phyloP scores from a whole-genome alignment of 83 land plant genomes.

The Thuja plicata region DNA sequence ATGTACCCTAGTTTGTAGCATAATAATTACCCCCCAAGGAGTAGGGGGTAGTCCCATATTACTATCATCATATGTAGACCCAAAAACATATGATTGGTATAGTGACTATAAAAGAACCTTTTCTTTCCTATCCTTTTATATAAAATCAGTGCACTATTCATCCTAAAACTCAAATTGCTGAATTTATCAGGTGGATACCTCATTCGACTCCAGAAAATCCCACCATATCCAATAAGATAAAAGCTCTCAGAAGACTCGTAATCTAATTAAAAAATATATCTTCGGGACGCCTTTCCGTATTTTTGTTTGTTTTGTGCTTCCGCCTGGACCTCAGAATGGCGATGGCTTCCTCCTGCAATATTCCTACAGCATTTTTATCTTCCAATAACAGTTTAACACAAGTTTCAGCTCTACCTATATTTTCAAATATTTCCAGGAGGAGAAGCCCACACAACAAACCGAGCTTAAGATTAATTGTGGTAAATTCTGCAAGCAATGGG shows the following conservation, averaged over 20 bases:
- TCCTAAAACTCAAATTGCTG: too few relatives aligned
- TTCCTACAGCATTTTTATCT: neutral
- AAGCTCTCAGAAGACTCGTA: too few relatives aligned
- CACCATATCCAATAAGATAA: neutral
- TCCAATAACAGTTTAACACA: neutral
- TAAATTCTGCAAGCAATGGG: conserved; percentile 19
- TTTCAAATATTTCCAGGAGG: neutral
- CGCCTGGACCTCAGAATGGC: neutral
- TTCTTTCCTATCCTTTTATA: too few relatives aligned
- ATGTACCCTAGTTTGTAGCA: too few relatives aligned
- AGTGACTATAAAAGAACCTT: too few relatives aligned
- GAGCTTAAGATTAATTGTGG: neutral
- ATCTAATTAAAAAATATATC: too few relatives aligned
- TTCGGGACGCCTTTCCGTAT: neutral
- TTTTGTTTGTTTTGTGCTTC: neutral
- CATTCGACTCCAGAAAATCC: neutral
- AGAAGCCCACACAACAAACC: neutral
- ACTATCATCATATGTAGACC: too few relatives aligned
- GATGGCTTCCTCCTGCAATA: neutral
- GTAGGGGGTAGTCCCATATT: too few relatives aligned
- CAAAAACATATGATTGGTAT: too few relatives aligned
- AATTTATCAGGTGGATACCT: too few relatives aligned
- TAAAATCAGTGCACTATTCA: too few relatives aligned
- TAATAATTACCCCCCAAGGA: too few relatives aligned
- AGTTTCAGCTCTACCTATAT: neutral